A percentile compares a stretch with the other conserved stretches of the same genome.
Conservation (phyloP, 148 eudicot genomes). For the Diospyros kaki region DNA sequence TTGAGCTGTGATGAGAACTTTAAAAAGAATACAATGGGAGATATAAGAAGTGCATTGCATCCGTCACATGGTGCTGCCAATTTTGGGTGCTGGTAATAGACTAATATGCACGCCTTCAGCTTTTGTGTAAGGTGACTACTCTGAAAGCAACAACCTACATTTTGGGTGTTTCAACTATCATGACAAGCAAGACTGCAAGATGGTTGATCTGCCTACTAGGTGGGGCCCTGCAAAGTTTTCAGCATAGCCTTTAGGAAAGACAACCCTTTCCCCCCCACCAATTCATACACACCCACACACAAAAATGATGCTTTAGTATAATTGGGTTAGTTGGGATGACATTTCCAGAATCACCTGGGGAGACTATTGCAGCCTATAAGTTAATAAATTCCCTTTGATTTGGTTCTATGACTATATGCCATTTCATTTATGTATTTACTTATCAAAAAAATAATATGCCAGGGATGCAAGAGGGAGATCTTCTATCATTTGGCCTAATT, state of each 20-base stretch:
- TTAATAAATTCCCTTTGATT: too few species aligned
- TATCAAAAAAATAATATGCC: too few species aligned
- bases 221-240: background rate
- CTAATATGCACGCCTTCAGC: background rate
- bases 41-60: background rate
- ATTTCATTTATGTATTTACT: too few species aligned
- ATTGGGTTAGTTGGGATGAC: background rate
- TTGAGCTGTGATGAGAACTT: background rate
- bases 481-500: background rate
- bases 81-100: background rate
- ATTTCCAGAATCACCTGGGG: background rate
- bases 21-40: background rate
- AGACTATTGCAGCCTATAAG: background rate
- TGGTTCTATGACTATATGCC: too few species aligned
- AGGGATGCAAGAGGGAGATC: too few species aligned
- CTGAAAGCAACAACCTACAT: background rate
- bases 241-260: background rate
- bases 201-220: background rate
- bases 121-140: background rate
- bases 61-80: background rate
- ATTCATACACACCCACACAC: too few species aligned
- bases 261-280: background rate
- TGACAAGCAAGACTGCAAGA: background rate
- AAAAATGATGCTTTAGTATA: background rate
- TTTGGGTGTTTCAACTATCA: background rate